Evolutionary conservation across 192 early-diverging fungal species (phyloP).

Genomic region (Polychytrium aggregatum): DNA sequence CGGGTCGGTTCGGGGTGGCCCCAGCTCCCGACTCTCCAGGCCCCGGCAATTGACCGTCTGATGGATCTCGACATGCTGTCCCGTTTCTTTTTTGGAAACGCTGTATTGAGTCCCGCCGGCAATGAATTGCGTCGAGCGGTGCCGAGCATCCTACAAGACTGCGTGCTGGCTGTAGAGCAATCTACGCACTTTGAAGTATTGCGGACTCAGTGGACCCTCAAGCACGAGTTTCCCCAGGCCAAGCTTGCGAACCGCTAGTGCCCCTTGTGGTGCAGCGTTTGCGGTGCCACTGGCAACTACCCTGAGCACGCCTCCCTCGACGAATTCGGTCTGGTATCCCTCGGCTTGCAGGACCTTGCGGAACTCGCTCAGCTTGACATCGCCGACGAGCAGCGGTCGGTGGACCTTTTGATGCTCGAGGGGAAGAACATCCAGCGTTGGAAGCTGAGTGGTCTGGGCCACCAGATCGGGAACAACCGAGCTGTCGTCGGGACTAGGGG

Average conservation of each 20-base stretch:
- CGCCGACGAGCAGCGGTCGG: conserved; percentile 70
- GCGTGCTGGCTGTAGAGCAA: no score
- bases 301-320: conserved; percentile 69
- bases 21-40: no score
- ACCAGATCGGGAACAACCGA: conserved; percentile 12
- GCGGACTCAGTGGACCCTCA: conserved; percentile 48
- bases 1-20: no score
- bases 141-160: no score
- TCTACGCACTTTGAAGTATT: conserved; percentile 61
- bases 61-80: no score
- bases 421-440: conserved; percentile 59
- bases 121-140: no score
- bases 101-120: no score
- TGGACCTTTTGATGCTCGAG: conserved; percentile 29
- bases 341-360: conserved; percentile 53
- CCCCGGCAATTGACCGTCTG: no score
- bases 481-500: conserved; percentile 26
- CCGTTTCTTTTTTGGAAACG: no score
- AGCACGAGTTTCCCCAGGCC: conserved; percentile 33
- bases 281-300: conserved; percentile 66
- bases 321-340: conserved; percentile 74
- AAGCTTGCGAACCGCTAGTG: conserved; percentile 30
- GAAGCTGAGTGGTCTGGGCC: no score
- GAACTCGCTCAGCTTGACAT: conserved; percentile 75
- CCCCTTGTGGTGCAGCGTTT: conserved; percentile 10